Percentiles rank a stretch among this genome's conserved stretches.
Evolutionary conservation across 257 asterid species (phyloP).

Genomic region (Jasminum sambac): DNA sequence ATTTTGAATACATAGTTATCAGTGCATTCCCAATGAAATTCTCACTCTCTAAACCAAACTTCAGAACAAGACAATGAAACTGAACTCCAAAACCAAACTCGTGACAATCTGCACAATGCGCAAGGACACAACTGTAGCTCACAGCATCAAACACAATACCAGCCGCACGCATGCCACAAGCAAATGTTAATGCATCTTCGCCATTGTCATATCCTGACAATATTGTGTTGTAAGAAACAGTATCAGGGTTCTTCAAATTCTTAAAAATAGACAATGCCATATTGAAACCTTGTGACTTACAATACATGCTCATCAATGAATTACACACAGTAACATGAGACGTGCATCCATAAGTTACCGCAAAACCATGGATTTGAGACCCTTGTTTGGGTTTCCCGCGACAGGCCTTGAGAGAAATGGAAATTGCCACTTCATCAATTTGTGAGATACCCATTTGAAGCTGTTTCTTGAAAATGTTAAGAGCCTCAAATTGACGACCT

Average conservation of each 20-base stretch:
- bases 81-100: constrained; percentile 61
- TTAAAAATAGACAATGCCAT: constrained; percentile 52
- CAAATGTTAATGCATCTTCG: constrained; percentile 56
- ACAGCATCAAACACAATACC: constrained; percentile 69
- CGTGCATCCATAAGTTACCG: constrained; percentile 45
- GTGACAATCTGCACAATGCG: constrained; percentile 59
- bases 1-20: constrained; percentile 69
- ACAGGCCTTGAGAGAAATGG: constrained; percentile 71
- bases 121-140: constrained; percentile 61
- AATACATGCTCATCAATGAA: constrained; percentile 84
- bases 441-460: constrained; percentile 48
- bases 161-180: constrained; percentile 49
- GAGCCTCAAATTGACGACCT: constrained; percentile 48
- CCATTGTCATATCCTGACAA: constrained; percentile 68
- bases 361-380: constrained; percentile 65
- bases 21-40: constrained; percentile 74
- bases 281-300: constrained; percentile 48
- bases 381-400: constrained; percentile 51
- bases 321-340: constrained; percentile 54
- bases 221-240: constrained; percentile 73
- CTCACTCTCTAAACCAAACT: constrained; percentile 56
- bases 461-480: constrained; percentile 54
- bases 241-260: constrained; percentile 58
- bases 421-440: constrained; percentile 64
- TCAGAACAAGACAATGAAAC: constrained; percentile 53